Evolutionary conservation across 2,329 filamentous ascomycete genomes (phyloP), one percentile per base, ranked within the genome.

Genomic region (Sarocladium kiliense): DNA sequence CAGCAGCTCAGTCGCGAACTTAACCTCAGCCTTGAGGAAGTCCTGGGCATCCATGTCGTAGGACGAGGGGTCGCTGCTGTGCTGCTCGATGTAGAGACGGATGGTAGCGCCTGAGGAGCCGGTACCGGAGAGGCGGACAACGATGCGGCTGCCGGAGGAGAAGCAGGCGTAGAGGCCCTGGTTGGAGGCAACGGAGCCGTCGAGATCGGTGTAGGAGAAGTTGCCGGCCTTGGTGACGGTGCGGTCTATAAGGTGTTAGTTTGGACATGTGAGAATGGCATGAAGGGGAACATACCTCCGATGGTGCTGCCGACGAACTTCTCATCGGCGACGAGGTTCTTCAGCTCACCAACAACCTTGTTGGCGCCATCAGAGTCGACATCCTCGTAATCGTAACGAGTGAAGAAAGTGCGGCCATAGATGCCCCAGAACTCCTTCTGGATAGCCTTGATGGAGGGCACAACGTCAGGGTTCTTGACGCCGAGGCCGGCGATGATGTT

Each of bases 391-490:
- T 99, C 94, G 75, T 97, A 97, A 60, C 94, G 90, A 42, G 94
- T 99, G 82, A 99, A 99, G 81, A 97, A 99, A 30, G 92, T 97
- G 57, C 94, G 91, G 66, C 94, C 94, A 72, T 99, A 99, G 56
- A 85, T 89, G 66, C 84, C 82, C 94, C 94, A 99, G 83, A 99
- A 97, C 70, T 97, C 91, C 66, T 91, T 85, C 77, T 99, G 94
- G 71, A 99, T 97, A 73, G 92, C 88, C 68, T 89, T 89, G 74
- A 99, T 97, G 75, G 89, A 96, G 53, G 93, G 92, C 2, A 88
- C 91, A 63, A 89, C 86, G 57, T 79, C 85, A 19, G 89, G 84
- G 66, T 87, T 87, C 71, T 91, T 81, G 70, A 94, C 86, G 61
- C 92, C 92, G 49, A 97, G 85, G 62, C 90, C 93, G 58, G 94